phyloP scores from a whole-genome alignment of 306 rosid genomes.

The Malus asiatica region DNA sequence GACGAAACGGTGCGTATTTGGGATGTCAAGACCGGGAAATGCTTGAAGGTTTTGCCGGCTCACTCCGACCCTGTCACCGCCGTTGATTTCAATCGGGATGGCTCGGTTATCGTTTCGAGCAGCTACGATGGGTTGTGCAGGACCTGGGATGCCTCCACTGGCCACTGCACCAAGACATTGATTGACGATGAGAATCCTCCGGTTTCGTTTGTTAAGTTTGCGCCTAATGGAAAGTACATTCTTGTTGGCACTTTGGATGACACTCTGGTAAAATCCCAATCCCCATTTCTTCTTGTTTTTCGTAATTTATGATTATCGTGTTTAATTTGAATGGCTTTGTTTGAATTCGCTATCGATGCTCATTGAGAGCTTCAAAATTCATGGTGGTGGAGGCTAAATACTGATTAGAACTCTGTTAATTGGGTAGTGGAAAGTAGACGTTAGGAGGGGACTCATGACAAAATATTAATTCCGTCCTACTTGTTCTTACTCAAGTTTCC shows the following conservation, averaged over 20 bases:
- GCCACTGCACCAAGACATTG: conserved; percentile 88
- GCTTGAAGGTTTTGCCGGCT: conserved; percentile 85
- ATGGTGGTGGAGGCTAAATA: neutral
- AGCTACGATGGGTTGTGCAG: conserved; percentile 94
- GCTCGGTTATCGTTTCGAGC: conserved; percentile 85
- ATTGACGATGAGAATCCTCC: conserved; percentile 95
- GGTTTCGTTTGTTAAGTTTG: conserved; percentile 82
- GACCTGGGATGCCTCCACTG: conserved; percentile 88
- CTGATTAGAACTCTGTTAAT: neutral
- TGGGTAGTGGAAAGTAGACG: neutral
- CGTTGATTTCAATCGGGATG: conserved; percentile 87
- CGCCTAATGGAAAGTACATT: conserved; percentile 81
- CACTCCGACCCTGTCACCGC: conserved; percentile 94
- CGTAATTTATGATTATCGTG: neutral
- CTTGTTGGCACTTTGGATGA: conserved; percentile 94
- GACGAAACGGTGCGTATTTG: conserved; percentile 94
- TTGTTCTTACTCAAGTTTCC: neutral
- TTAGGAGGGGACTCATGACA: neutral
- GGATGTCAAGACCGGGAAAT: conserved; percentile 84
- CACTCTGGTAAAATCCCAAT: conserved; percentile 48
- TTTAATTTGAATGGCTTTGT: neutral
- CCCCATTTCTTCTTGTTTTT: neutral
- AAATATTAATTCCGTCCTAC: neutral
- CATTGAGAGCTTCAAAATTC: neutral
- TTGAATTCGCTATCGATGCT: neutral